phyloP scores from a whole-genome alignment of 805 yeast species.

The Saccharomycopsis javanensis region DNA sequence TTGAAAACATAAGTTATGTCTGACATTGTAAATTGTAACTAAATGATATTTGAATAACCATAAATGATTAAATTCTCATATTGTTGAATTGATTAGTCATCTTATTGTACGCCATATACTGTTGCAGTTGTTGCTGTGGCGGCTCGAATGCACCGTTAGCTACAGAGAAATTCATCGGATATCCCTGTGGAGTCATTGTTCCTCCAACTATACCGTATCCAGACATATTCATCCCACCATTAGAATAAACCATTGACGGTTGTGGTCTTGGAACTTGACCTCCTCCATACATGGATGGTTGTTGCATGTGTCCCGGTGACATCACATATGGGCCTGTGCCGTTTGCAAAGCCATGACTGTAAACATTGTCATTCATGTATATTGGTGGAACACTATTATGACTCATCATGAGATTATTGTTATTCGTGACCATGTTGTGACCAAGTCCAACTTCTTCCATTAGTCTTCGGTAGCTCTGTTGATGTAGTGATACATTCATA shows the following conservation, averaged over 20 bases:
- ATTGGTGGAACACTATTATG: background rate
- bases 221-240: background rate
- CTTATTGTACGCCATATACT: background rate
- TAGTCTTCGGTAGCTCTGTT: constrained; percentile 65
- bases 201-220: background rate
- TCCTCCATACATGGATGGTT: background rate
- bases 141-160: too few species aligned
- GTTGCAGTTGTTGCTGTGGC: background rate
- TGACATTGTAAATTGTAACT: background rate
- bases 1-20: background rate
- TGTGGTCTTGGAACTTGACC: background rate
- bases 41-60: background rate
- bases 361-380: background rate
- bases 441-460: constrained; percentile 84
- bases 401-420: background rate
- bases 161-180: background rate
- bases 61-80: background rate
- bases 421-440: background rate
- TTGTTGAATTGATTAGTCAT: background rate
- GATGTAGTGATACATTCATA: constrained; percentile 43
- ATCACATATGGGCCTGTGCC: background rate
- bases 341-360: background rate
- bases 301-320: background rate
- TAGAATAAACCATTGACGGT: background rate
- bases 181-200: background rate